These are phyloP conservation scores for Acer saccharum DNA, from an alignment of 345 rosid genomes.

Conservation along the genomic window DNA sequence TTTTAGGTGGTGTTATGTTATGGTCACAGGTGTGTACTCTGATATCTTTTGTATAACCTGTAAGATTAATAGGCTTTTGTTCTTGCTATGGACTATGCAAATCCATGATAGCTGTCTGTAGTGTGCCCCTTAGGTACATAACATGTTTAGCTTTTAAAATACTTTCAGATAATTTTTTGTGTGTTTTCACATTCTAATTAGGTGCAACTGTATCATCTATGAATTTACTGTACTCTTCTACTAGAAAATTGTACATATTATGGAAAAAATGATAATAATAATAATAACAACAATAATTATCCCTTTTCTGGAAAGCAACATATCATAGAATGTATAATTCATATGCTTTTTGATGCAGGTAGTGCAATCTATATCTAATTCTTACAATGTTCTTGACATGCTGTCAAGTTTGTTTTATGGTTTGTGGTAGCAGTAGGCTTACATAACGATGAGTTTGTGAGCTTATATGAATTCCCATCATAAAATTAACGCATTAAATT, in stretches of 20 bases:
- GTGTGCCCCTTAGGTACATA: neutral
- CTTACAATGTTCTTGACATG: neutral
- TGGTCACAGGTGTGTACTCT: conserved; percentile 84
- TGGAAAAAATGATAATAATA: neutral
- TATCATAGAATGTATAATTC: neutral
- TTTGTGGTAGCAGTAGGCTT: neutral
- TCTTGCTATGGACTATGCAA: conserved; percentile 1
- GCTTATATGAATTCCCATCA: neutral
- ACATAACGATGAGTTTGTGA: neutral
- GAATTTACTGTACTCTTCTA: neutral
- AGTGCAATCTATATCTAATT: neutral
- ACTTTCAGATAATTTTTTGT: neutral
- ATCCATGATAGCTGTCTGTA: neutral
- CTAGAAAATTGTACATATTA: neutral
- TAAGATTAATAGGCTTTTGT: neutral
- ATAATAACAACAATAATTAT: neutral
- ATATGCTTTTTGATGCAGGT: neutral
- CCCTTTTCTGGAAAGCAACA: neutral
- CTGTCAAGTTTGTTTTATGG: neutral
- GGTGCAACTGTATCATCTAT: neutral
- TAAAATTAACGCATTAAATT: neutral
- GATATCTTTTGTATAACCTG: conserved; percentile 12
- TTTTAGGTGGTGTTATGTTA: conserved; percentile 86
- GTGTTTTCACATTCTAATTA: neutral
- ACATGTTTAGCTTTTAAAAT: neutral